Base-by-base conservation (phyloP, 2,329 filamentous ascomycete species). In the Claviceps sp. region DNA sequence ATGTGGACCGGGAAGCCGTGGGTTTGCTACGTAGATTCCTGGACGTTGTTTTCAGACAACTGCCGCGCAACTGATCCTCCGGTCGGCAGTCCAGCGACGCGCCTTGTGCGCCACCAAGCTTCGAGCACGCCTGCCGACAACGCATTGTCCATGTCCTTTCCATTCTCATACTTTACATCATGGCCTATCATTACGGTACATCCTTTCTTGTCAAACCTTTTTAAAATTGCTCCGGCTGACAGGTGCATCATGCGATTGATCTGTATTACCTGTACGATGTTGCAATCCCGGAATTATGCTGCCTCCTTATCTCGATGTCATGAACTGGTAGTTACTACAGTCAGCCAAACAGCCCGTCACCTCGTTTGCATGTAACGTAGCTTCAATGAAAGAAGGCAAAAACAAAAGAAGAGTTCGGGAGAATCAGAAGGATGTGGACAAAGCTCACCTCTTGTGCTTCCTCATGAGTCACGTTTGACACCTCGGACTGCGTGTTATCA, bases 401-500 rank as follows among this genome's bases (percentile, higher is more conserved):
- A 16, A 26, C 2, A 16, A 16, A 24, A 26, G 24, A 34, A 34
- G 30, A 9, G 9, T 9, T 11, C 30, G 30, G 9, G 9, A 34
- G 30, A 34, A 34, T 11, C n/a, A 18, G 7, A 30, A n/a, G 36
- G 11, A 40, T 22, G 9, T 36, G 13, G 8, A 38, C 9, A 37
- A 36, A 42, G 49, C 67, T 62, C 57, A 79, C 78, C 71, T 81
- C 74, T 50, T 73, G 77, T n/a, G 85, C 89, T 60, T 90, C 84
- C 45, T 87, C 81, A 49, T 80, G 76, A 0, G 76, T 79, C 4
- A 90, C 79, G 34, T 79, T 72, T 1, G 85, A 89, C 18, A 73
- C 70, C 44, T 85, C 80, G 2, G 76, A 78, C 60, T 80, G 71
- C 47, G 69, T 73, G 50, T 74, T 72, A 56, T 86, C 81, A 59